Evolutionary conservation across 306 rosid species (phyloP).

Genomic region (Quercus wislizeni): DNA sequence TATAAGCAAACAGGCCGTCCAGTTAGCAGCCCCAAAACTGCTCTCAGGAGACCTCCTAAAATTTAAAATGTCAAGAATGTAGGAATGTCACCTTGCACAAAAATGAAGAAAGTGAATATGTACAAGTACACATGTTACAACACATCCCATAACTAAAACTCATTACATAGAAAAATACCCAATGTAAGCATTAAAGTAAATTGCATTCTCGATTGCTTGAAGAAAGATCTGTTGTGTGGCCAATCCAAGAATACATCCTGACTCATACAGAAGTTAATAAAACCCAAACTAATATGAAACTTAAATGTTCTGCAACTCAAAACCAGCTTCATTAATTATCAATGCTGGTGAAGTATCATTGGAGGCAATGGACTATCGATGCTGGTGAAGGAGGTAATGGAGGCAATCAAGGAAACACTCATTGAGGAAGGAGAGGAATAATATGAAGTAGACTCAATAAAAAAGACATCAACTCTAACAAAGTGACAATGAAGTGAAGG

Average conservation of each 20-base stretch:
- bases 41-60: conserved; percentile 68
- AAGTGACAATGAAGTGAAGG: too few species aligned
- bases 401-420: too few species aligned
- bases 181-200: not conserved
- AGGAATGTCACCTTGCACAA: conserved; percentile 61
- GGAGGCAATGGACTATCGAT: too few species aligned
- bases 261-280: not conserved
- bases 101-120: conserved; percentile 9
- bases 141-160: not conserved
- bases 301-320: not conserved
- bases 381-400: too few species aligned
- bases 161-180: not conserved
- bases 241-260: not conserved
- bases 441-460: too few species aligned
- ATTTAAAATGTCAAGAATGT: conserved; percentile 54
- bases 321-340: not conserved
- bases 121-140: not conserved
- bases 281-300: not conserved
- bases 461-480: too few species aligned
- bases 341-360: too few species aligned
- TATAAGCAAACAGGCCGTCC: conserved; percentile 51
- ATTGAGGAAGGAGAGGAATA: too few species aligned
- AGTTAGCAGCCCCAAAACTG: conserved; percentile 48
- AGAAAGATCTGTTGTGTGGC: not conserved
- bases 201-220: not conserved